Percentiles rank a stretch among this genome's conserved stretches.
Evolutionary conservation across 176 grass and related monocot species (phyloP).

Genomic region (Cenchrus purpureus): DNA sequence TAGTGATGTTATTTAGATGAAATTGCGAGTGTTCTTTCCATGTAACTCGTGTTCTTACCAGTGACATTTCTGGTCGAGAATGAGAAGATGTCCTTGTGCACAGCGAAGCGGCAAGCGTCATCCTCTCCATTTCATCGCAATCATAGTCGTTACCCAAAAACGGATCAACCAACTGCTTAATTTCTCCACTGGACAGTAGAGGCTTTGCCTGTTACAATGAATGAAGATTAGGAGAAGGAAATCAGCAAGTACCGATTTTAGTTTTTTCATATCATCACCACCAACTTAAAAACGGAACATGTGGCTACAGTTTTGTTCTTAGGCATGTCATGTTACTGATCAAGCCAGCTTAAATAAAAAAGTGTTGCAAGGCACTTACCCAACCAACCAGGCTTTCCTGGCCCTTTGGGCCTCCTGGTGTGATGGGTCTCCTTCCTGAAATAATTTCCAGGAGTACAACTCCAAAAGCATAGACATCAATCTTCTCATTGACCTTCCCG

Average conservation of each 20-base stretch:
- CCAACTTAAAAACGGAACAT: background rate
- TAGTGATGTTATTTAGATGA: background rate
- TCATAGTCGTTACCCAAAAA: slow-evolving; percentile 61
- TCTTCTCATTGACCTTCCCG: slow-evolving; percentile 89
- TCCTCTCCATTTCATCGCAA: slow-evolving; percentile 77
- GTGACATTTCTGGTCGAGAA: slow-evolving; percentile 65
- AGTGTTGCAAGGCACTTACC: slow-evolving; percentile 55
- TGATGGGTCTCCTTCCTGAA: slow-evolving; percentile 93
- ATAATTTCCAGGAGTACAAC: slow-evolving; percentile 90
- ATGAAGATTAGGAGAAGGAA: slow-evolving; percentile 5
- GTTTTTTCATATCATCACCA: slow-evolving; percentile 15
- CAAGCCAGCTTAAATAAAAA: slow-evolving; percentile 13
- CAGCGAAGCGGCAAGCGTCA: slow-evolving; percentile 61
- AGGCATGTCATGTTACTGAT: slow-evolving; percentile 11
- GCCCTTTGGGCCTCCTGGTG: slow-evolving; percentile 63
- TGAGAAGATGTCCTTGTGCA: slow-evolving; percentile 67
- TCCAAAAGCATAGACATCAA: slow-evolving; percentile 95
- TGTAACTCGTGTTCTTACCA: slow-evolving; percentile 58
- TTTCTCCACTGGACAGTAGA: slow-evolving; percentile 64
- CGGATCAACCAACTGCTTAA: slow-evolving; percentile 75
- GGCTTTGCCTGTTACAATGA: slow-evolving; percentile 74
- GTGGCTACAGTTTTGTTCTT: background rate
- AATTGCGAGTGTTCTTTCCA: background rate
- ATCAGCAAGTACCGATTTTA: background rate
- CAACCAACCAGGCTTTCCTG: slow-evolving; percentile 88